A percentile compares a stretch with the other conserved stretches of the same genome.
Conservation (phyloP, 2,329 filamentous ascomycete genomes). For the Beauveria sp. region DNA sequence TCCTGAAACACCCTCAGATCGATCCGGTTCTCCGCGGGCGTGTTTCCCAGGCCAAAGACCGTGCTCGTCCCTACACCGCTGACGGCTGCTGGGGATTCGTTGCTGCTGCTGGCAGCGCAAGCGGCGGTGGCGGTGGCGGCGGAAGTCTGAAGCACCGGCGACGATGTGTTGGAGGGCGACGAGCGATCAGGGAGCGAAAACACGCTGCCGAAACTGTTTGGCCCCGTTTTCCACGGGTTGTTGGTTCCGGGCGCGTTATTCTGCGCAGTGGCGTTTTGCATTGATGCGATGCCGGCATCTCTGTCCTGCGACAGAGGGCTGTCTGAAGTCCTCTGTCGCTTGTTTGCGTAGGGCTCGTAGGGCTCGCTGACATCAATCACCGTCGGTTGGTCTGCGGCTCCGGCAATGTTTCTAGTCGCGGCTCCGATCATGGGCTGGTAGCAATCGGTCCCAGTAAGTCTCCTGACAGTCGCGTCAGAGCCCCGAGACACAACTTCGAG, state of each 20-base stretch:
- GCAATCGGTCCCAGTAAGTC: conserved; percentile 19
- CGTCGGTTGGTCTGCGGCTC: conserved; percentile 4
- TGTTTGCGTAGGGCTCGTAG: conserved; percentile 17
- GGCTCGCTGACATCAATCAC: background rate
- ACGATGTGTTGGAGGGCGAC: conserved; percentile 24
- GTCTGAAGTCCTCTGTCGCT: conserved; percentile 25
- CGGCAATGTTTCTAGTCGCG: conserved; percentile 23
- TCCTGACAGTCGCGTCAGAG: conserved; percentile 6
- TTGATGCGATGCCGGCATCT: background rate
- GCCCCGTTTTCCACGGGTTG: conserved; percentile 24
- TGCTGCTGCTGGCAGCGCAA: conserved; percentile 17
- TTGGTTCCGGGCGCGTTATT: background rate
- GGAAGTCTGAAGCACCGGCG: conserved; percentile 19
- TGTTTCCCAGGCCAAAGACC: conserved; percentile 24
- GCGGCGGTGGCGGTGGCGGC: conserved; percentile 13
- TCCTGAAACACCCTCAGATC: conserved; percentile 27
- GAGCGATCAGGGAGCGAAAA: conserved; percentile 25
- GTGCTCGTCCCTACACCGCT: background rate
- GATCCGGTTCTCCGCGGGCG: conserved; percentile 27
- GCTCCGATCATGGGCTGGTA: conserved; percentile 27
- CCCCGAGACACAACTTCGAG: background rate
- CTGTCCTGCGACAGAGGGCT: conserved; percentile 17
- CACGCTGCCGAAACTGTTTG: background rate
- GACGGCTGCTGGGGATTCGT: conserved; percentile 20
- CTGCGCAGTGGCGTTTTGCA: background rate